Percentiles rank a stretch among this genome's conserved stretches.
These are phyloP conservation scores for Cynanchum wilfordii DNA, from an alignment of 257 asterid genomes.

Conservation along the genomic window DNA sequence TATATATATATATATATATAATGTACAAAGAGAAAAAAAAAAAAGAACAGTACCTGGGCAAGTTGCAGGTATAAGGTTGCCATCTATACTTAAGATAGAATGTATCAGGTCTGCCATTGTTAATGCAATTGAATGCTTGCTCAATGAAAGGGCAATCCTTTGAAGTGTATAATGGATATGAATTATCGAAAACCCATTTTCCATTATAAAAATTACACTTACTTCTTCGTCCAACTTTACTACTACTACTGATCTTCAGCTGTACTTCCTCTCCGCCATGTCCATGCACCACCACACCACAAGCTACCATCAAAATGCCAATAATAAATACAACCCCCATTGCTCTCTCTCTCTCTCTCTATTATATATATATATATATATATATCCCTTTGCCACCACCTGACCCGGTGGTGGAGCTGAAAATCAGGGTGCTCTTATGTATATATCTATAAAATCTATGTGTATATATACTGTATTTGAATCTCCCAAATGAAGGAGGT, in stretches of 20 bases:
- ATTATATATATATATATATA: too few species aligned
- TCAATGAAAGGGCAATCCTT: conserved; percentile 40
- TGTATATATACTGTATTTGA: too few species aligned
- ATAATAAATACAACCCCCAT: background rate
- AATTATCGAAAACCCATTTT: conserved; percentile 42
- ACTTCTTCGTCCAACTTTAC: background rate
- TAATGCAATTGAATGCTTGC: conserved; percentile 31
- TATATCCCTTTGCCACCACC: background rate
- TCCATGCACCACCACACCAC: background rate
- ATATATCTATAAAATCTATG: too few species aligned
- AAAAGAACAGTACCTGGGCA: conserved; percentile 25
- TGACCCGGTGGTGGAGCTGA: background rate
- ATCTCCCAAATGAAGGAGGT: too few species aligned
- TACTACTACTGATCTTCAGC: too few species aligned
- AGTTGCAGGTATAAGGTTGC: conserved; percentile 42
- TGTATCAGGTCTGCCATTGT: conserved; percentile 43
- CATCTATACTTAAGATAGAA: conserved; percentile 41
- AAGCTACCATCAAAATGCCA: background rate
- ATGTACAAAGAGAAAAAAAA: background rate
- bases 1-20: too few species aligned
- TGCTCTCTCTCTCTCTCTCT: too few species aligned
- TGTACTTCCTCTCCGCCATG: background rate
- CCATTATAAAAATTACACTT: conserved; percentile 44
- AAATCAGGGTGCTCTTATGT: too few species aligned
- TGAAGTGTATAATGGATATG: conserved; percentile 40